Evolutionary conservation across 495 filamentous ascomycete genomes (phyloP), one percentile per base, ranked within the genome.

Genomic region (Penicillium paradoxum): DNA sequence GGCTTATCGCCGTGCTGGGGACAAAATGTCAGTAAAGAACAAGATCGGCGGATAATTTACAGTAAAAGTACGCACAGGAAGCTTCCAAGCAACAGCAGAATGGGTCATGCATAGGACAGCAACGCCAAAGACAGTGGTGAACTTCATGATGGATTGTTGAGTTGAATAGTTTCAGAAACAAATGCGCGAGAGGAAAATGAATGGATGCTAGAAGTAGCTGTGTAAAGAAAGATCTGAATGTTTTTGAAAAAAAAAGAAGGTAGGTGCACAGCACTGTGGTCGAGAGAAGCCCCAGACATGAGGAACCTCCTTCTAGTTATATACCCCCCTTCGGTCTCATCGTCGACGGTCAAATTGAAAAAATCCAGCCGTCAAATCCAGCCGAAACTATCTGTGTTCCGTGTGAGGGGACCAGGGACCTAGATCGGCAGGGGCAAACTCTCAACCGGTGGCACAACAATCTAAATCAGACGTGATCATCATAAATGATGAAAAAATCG

Each of bases 61-160:
- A 8, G n/a, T 21, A 21, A 9, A 17, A 27, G 44, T 39, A 55
- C 34, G 13, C n/a, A 54, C 45, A n/a, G 48, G 56, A 29, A 59
- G 45, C 27, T 54, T 49, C 45, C 50, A 55, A 25, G 59, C 62
- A 3, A 60, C 56, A 17, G 61, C 58, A 38, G 55, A 58, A 13
- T 59, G 59, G 42, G 57, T 54, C 49, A 70, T 34, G 52, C 33
- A 57, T 33, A 69, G 55, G 46, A 59, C 62, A 34, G 58, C 62
- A 52, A 63, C 51, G 55, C 65, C 64, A 45, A 69, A 34, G 41
- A 56, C 17, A 63, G 64, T 25, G 43, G 60, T 63, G 50, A 65
- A 49, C 61, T 68, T 73, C 70, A 73, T 71, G 53, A 46, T 69
- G 56, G 53, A 55, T 18, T 52, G 17, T 41, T 51, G 53, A 54